These are phyloP conservation scores for Pinguiococcus pyrenoidosus DNA, from an alignment of 108 stramenopile genomes.

Conservation along the genomic window DNA sequence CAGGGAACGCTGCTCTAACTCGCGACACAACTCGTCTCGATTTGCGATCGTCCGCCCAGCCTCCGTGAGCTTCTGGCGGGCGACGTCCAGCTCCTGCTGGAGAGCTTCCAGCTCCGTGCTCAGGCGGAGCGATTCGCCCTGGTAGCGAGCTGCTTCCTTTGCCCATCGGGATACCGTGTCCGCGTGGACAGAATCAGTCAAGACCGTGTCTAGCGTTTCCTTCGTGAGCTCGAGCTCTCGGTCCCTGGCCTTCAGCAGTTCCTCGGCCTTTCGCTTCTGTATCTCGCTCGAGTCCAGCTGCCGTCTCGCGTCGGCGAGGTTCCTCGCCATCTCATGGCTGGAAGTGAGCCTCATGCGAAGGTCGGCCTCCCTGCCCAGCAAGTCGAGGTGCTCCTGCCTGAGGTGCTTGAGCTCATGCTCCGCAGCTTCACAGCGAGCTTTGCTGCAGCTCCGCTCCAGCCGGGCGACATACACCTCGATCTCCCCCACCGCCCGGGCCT, in stretches of 20 bases:
- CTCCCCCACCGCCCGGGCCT: neutral
- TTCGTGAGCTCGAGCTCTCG: neutral
- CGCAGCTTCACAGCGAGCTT: conserved; percentile 2
- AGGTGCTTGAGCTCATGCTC: conserved; percentile 4
- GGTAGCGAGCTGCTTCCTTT: too few relatives aligned
- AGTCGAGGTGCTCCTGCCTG: conserved; percentile 12
- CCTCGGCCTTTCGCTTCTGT: conserved; percentile 7
- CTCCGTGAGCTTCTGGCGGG: too few relatives aligned
- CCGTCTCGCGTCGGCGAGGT: neutral
- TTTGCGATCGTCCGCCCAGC: too few relatives aligned
- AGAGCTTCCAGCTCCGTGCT: too few relatives aligned
- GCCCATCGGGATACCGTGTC: too few relatives aligned
- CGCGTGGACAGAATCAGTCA: too few relatives aligned
- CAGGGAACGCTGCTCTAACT: too few relatives aligned
- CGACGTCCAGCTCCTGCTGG: too few relatives aligned
- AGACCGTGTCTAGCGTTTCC: too few relatives aligned
- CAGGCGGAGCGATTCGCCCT: too few relatives aligned
- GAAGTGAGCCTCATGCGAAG: conserved; percentile 11
- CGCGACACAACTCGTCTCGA: too few relatives aligned
- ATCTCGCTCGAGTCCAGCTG: conserved; percentile 2
- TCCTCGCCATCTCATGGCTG: conserved; percentile 6
- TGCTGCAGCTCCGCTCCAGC: conserved; percentile 5
- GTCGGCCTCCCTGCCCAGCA: conserved; percentile 13
- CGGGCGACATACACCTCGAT: conserved; percentile 2
- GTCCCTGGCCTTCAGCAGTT: neutral